Evolutionary conservation across 2,329 filamentous ascomycete species (phyloP), one percentile per base, ranked within the genome.

Genomic region (Fusarium siculi): DNA sequence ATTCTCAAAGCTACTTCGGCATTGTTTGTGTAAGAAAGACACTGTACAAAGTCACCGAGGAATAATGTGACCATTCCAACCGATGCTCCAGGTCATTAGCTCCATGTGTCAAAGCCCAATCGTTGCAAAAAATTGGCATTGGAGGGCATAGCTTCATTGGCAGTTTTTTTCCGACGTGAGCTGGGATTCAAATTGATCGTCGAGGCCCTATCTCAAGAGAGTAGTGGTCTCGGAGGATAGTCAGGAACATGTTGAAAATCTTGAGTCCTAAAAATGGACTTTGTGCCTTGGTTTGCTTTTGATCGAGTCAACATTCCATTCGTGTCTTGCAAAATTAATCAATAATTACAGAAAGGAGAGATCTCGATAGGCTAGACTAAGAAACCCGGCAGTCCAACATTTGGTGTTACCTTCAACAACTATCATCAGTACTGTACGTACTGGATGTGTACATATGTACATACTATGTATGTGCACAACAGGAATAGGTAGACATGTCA

Each of bases 211-310:
- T 77, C 73, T 77, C 64, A 76, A 77, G 54, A 70, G 43, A 71
- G 73, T 50, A 76, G 55, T 56, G 59, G 62, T 43, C 59, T 61
- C 50, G 55, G 60, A 30, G 40, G 43, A 78, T 77, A 78, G 74
- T 74, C 76, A 77, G 76, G 76, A 77, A 77, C 76, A 66, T 66
- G 65, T 60, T 56, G 67, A 36, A 66, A 67, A 71, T 68, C 62
- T 55, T 47, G 60, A 68, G 23, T 63, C 42, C 61, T 68, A 69
- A 74, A 56, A 58, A 63, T 66, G 62, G 59, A 25, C 18, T 34
- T 47, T 39, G 46, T 56, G 49, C 40, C 46, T 42, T 57, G 44
- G 39, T 32, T 53, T 50, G 19, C 36, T 44, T 28, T 44, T 39
- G 19, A 44, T 62, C n/a, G 39, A 62, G 56, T 49, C 28, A 40